phyloP scores from a whole-genome alignment of 139 green algal species.

The Chlorella vulgaris region DNA sequence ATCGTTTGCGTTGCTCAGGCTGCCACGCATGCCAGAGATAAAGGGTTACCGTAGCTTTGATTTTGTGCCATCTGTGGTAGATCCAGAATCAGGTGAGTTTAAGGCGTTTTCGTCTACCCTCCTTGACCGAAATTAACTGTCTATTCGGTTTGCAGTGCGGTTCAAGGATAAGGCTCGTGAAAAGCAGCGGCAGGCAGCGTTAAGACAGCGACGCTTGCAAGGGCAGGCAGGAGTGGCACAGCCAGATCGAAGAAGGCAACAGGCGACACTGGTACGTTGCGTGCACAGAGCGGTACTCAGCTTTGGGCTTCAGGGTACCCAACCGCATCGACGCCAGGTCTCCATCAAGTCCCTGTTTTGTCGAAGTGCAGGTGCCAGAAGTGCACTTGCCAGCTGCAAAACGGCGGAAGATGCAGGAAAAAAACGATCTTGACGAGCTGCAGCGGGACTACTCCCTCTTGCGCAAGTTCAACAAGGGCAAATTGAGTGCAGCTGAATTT shows the following conservation, averaged over 20 bases:
- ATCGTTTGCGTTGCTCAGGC: slow-evolving; percentile 80
- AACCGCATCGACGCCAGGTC: neutral
- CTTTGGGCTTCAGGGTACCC: neutral
- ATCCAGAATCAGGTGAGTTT: slow-evolving; percentile 54
- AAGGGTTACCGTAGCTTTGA: slow-evolving; percentile 42
- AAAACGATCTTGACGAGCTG: slow-evolving; percentile 76
- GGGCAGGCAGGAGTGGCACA: slow-evolving; percentile 12
- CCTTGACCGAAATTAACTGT: neutral
- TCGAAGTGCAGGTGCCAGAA: neutral
- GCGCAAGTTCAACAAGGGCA: slow-evolving; percentile 77
- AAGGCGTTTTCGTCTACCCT: neutral
- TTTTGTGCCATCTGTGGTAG: slow-evolving; percentile 62
- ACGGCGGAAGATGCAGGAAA: slow-evolving; percentile 68
- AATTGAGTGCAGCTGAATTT: slow-evolving; percentile 40
- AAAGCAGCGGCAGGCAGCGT: slow-evolving; percentile 79
- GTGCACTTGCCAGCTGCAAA: slow-evolving; percentile 73
- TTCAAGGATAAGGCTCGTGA: slow-evolving; percentile 87
- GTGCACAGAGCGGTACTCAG: neutral
- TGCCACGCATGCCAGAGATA: slow-evolving; percentile 94
- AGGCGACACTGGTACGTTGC: neutral
- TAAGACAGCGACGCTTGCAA: slow-evolving; percentile 34
- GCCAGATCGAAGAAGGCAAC: slow-evolving; percentile 9
- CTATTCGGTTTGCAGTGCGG: slow-evolving; percentile 6
- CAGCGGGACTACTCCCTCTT: slow-evolving; percentile 78
- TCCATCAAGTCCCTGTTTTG: neutral